phyloP scores from a whole-genome alignment of 1,139 yeast genomes.

The Zygoascus sp. region DNA sequence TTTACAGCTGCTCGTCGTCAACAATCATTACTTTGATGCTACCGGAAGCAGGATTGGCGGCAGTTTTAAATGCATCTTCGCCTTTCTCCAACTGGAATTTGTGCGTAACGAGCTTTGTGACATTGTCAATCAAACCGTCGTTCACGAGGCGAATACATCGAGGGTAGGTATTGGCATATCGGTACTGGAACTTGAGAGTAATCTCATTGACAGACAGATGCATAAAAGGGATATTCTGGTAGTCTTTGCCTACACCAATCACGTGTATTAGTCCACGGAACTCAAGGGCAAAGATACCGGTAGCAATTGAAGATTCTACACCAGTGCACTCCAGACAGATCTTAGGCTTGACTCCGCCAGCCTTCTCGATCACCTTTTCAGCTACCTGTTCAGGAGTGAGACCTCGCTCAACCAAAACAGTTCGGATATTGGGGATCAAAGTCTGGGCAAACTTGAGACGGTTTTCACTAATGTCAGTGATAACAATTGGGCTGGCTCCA shows the following conservation, averaged over 20 bases:
- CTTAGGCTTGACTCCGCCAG: slow-evolving; percentile 50
- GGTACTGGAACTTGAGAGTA: slow-evolving; percentile 68
- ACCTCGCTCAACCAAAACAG: slow-evolving; percentile 25
- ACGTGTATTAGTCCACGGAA: slow-evolving; percentile 68
- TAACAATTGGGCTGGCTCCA: slow-evolving; percentile 69
- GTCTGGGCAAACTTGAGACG: slow-evolving; percentile 26
- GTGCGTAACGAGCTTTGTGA: slow-evolving; percentile 69
- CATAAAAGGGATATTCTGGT: slow-evolving; percentile 68
- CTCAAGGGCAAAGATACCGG: slow-evolving; percentile 54
- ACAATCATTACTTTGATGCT: slow-evolving; percentile 60
- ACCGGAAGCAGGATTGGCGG: slow-evolving; percentile 43
- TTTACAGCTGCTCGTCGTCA: slow-evolving; percentile 38
- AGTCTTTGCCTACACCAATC: slow-evolving; percentile 70
- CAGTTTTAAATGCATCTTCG: slow-evolving; percentile 71
- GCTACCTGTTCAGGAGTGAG: slow-evolving; percentile 36
- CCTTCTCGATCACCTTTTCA: slow-evolving; percentile 38
- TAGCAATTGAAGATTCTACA: slow-evolving; percentile 58
- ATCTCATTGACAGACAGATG: slow-evolving; percentile 67
- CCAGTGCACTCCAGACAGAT: slow-evolving; percentile 72
- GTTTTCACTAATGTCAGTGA: slow-evolving; percentile 45
- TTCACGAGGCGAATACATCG: slow-evolving; percentile 66
- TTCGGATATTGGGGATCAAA: slow-evolving; percentile 33
- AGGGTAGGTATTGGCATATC: slow-evolving; percentile 73
- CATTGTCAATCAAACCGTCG: slow-evolving; percentile 57
- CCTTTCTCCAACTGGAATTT: slow-evolving; percentile 71